Percentiles rank a stretch among this genome's conserved stretches.
These are phyloP conservation scores for Alnus glutinosa DNA, from an alignment of 306 rosid species.

Conservation along the genomic window DNA sequence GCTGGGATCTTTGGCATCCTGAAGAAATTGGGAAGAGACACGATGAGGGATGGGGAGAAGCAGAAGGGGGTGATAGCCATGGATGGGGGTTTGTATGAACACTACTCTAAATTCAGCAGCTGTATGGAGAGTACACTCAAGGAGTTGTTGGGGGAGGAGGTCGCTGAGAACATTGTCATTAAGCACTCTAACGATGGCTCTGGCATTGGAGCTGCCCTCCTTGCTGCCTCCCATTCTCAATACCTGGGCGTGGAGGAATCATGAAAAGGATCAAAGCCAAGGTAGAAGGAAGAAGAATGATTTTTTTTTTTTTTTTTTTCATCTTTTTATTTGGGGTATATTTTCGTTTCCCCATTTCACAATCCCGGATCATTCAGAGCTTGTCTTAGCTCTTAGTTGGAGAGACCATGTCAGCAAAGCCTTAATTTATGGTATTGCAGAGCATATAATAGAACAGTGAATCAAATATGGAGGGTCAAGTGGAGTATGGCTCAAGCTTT, in stretches of 20 bases:
- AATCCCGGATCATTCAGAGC: slow-evolving; percentile 23
- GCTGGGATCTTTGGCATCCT: slow-evolving; percentile 82
- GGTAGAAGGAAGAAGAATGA: slow-evolving; percentile 34
- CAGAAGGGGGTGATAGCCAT: slow-evolving; percentile 77
- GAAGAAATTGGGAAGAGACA: slow-evolving; percentile 87
- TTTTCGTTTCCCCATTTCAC: slow-evolving; percentile 16
- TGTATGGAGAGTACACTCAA: slow-evolving; percentile 74
- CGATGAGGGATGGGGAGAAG: slow-evolving; percentile 57
- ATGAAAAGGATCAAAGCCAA: slow-evolving; percentile 34
- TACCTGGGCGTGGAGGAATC: slow-evolving; percentile 62
- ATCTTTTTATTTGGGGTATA: slow-evolving; percentile 7
- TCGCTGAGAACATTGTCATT: slow-evolving; percentile 49
- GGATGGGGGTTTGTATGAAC: slow-evolving; percentile 95
- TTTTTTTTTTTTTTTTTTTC: slow-evolving; percentile 23
- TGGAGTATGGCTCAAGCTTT: slow-evolving; percentile 25
- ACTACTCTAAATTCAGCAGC: slow-evolving; percentile 67
- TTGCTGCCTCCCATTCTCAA: slow-evolving; percentile 95
- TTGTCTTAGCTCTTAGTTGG: slow-evolving; percentile 29
- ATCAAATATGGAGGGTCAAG: slow-evolving; percentile 23
- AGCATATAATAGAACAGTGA: slow-evolving; percentile 29
- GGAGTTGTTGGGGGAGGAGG: slow-evolving; percentile 80
- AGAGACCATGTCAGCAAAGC: slow-evolving; percentile 34
- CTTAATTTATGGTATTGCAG: slow-evolving; percentile 36
- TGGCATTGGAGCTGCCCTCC: slow-evolving; percentile 90
- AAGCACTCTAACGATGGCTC: slow-evolving; percentile 89